phyloP scores from a whole-genome alignment of 2,329 filamentous ascomycete genomes.

The Bertia moriformis region DNA sequence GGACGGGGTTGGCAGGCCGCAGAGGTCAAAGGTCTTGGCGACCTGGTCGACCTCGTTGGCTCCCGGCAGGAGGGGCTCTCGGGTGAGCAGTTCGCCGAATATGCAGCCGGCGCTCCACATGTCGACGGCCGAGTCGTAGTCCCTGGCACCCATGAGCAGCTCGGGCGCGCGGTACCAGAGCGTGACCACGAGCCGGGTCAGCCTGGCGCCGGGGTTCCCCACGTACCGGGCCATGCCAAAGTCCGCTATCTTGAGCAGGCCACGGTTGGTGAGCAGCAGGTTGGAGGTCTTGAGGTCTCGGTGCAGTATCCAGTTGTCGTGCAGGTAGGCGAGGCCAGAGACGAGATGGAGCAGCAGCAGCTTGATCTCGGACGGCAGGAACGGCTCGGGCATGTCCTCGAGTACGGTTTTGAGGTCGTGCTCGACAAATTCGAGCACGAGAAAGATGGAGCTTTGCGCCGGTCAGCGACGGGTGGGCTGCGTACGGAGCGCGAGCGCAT shows the following conservation, averaged over 20 bases:
- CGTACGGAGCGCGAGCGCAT: constrained; percentile 2
- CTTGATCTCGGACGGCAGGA: constrained; percentile 83
- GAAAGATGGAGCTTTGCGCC: constrained; percentile 52
- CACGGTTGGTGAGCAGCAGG: constrained; percentile 86
- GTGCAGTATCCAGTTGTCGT: constrained; percentile 80
- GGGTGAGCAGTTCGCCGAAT: constrained; percentile 76
- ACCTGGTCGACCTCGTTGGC: constrained; percentile 88
- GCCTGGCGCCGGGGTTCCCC: constrained; percentile 57
- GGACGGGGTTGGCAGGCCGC: constrained; percentile 70
- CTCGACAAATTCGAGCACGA: constrained; percentile 95
- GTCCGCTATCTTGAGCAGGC: constrained; percentile 87
- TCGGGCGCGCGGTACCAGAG: constrained; percentile 94
- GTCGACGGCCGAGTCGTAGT: constrained; percentile 67
- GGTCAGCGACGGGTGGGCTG: constrained; percentile 15
- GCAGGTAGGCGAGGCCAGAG: constrained; percentile 70
- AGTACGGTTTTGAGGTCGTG: constrained; percentile 90
- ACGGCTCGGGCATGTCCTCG: constrained; percentile 86
- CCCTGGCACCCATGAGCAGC: constrained; percentile 65
- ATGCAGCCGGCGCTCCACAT: constrained; percentile 96
- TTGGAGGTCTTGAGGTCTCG: constrained; percentile 90
- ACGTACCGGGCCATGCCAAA: constrained; percentile 95
- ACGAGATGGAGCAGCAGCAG: constrained; percentile 73
- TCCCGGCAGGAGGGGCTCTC: constrained; percentile 71
- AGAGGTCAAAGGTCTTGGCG: constrained; percentile 74
- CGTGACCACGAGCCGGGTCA: constrained; percentile 89